Evolutionary conservation across 1,284 basidiomycete species (phyloP).

Genomic region (Puccinia hordei): DNA sequence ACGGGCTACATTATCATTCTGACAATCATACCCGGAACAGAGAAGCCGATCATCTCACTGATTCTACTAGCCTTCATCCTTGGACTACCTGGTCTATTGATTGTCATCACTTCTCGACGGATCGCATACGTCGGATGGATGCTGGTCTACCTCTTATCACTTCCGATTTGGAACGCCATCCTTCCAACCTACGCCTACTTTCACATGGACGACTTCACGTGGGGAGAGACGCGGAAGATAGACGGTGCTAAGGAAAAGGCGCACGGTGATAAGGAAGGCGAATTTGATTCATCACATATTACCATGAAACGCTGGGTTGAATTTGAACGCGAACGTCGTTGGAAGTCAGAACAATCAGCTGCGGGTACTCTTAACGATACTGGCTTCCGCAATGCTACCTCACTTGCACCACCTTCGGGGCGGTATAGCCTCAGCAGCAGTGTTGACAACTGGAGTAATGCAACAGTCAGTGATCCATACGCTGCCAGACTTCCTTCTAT

Average conservation of each 20-base stretch:
- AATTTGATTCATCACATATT: conserved; percentile 92
- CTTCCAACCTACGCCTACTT: conserved; percentile 57
- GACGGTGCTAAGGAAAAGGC: conserved; percentile 55
- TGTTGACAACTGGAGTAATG: conserved; percentile 42
- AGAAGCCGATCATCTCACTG: conserved; percentile 56
- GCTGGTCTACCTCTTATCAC: conserved; percentile 61
- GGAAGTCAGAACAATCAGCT: conserved; percentile 73
- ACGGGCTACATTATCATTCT: conserved; percentile 59
- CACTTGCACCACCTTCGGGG: conserved; percentile 29
- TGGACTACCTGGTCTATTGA: conserved; percentile 62
- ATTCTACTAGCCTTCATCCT: conserved; percentile 61
- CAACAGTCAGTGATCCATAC: conserved; percentile 30
- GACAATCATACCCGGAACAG: conserved; percentile 55
- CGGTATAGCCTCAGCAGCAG: conserved; percentile 36
- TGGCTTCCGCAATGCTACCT: conserved; percentile 1
- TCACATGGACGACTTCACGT: conserved; percentile 62
- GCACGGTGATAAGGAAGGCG: conserved; percentile 70
- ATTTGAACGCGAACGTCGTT: conserved; percentile 92
- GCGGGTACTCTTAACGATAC: not conserved
- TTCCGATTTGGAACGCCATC: conserved; percentile 62
- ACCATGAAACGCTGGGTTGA: conserved; percentile 99
- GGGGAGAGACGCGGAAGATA: conserved; percentile 60
- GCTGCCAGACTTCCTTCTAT: conserved; percentile 9
- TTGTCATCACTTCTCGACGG: conserved; percentile 61
- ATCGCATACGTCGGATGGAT: conserved; percentile 62